Evolutionary conservation across 805 yeast genomes (phyloP), one percentile per base, ranked within the genome.

Genomic region (Candida ovalis): DNA sequence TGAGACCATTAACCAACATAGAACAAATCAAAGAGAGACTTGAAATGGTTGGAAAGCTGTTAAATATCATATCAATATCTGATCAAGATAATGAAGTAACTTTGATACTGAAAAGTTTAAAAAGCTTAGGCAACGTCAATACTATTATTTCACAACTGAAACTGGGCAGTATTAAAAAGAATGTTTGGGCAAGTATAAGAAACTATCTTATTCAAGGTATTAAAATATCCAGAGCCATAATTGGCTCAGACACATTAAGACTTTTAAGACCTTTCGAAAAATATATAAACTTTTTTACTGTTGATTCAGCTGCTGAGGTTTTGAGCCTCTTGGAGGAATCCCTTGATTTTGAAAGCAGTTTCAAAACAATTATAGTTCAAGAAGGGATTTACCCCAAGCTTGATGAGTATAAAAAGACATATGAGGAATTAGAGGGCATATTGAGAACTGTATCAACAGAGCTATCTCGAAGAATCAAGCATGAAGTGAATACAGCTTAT

Each of bases 331-430:
- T 67, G 32, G 62, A 65, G 23, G 44, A 40, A 22, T 60, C 55
- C 12, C 64, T 73, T 39, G 77, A 75, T 52, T 63, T 70, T 48
- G 73, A 64, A n/a, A 45, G 49, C 1, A 66, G 62, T 10, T 54
- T 55, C 15, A 59, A 63, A 4, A 54, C 58, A 10, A 51, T 67
- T 1, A 54, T 57, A 2, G 62, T 74, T 13, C 51, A 47, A 21
- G 64, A 66, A 32, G 71, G 70, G 0, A 51, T 69, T 1, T 60
- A 67, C 50, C 30, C 43, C 1, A 49, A 58, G 2, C 54, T 71
- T 6, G 72, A 70, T 48, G 46, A 60, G 12, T 53, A 54, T 18
- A 55, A 56, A 23, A 39, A 46, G 5, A 51, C 55, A 6, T 71
- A 67, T 51, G 53, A 60, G 33, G 53, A 60, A 15, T 44, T 75